phyloP scores from a whole-genome alignment of 768 basidiomycete genomes.

The Boletus rufocinnamomeus region DNA sequence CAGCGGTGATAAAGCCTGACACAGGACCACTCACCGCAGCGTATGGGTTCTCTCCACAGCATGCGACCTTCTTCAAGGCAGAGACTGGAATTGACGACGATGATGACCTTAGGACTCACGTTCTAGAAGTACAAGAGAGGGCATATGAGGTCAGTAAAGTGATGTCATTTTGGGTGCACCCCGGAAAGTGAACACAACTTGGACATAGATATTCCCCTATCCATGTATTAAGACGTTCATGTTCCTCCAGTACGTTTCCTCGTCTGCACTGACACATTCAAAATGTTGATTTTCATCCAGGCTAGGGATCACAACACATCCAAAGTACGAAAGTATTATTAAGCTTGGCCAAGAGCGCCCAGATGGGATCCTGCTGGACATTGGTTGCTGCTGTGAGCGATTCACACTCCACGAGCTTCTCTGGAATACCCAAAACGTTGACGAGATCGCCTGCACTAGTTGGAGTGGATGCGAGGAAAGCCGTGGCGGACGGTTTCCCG shows the following conservation, averaged over 20 bases:
- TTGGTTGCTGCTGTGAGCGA: slow-evolving; percentile 46
- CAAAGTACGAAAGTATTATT: slow-evolving; percentile 32
- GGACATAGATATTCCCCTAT: slow-evolving; percentile 31
- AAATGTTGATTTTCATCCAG: slow-evolving; percentile 3
- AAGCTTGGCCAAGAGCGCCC: slow-evolving; percentile 39
- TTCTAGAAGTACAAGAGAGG: slow-evolving; percentile 32
- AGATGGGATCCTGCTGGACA: slow-evolving; percentile 43
- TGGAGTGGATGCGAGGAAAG: slow-evolving; percentile 41
- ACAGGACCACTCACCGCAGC: background rate
- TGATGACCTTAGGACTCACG: slow-evolving; percentile 29
- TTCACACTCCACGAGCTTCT: background rate
- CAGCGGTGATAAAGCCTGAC: background rate
- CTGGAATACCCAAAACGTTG: background rate
- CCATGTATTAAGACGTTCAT: slow-evolving; percentile 29
- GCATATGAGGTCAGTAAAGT: slow-evolving; percentile 30
- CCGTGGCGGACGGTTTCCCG: slow-evolving; percentile 45
- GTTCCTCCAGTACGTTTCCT: slow-evolving; percentile 24
- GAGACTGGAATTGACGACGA: slow-evolving; percentile 33
- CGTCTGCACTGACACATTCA: background rate
- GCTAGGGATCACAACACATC: slow-evolving; percentile 9
- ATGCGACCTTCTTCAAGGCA: slow-evolving; percentile 31
- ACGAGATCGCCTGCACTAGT: slow-evolving; percentile 11
- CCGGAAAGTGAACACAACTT: background rate
- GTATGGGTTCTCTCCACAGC: slow-evolving; percentile 10
- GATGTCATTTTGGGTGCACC: background rate